A percentile compares a stretch with the other conserved stretches of the same genome.
Conservation (phyloP, 371 early-diverging fungal species). For the Mucor circinelloides region DNA sequence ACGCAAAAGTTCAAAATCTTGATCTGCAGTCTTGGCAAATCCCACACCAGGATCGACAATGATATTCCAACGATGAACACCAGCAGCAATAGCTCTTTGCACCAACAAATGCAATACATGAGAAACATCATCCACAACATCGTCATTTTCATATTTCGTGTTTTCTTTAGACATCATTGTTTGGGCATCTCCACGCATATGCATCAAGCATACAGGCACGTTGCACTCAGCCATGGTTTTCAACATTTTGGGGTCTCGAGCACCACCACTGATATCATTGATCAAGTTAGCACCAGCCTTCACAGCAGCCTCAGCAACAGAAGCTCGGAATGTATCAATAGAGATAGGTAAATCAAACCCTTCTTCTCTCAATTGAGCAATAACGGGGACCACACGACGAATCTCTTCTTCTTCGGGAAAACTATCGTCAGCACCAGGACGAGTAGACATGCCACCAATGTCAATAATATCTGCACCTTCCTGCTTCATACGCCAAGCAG, state of each 20-base stretch:
- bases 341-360: slow-evolving; percentile 80
- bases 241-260: slow-evolving; percentile 81
- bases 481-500: slow-evolving; percentile 71
- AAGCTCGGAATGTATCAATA: slow-evolving; percentile 90
- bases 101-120: slow-evolving; percentile 69
- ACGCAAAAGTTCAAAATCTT: slow-evolving; percentile 86
- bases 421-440: slow-evolving; percentile 83
- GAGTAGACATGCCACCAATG: slow-evolving; percentile 95
- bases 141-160: slow-evolving; percentile 67
- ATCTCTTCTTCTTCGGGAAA: slow-evolving; percentile 82
- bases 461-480: slow-evolving; percentile 94
- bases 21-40: slow-evolving; percentile 90
- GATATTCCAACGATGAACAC: slow-evolving; percentile 94
- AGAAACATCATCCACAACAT: slow-evolving; percentile 77
- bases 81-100: slow-evolving; percentile 69
- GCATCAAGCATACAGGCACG: slow-evolving; percentile 95
- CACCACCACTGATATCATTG: slow-evolving; percentile 96
- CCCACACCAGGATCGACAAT: slow-evolving; percentile 97
- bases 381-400: slow-evolving; percentile 86
- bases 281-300: slow-evolving; percentile 86
- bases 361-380: slow-evolving; percentile 69
- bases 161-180: slow-evolving; percentile 84
- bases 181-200: slow-evolving; percentile 92
- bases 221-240: slow-evolving; percentile 73
- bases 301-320: slow-evolving; percentile 79